Evolutionary conservation across 495 filamentous ascomycete genomes (phyloP).

Genomic region (Chaetomium tenue): DNA sequence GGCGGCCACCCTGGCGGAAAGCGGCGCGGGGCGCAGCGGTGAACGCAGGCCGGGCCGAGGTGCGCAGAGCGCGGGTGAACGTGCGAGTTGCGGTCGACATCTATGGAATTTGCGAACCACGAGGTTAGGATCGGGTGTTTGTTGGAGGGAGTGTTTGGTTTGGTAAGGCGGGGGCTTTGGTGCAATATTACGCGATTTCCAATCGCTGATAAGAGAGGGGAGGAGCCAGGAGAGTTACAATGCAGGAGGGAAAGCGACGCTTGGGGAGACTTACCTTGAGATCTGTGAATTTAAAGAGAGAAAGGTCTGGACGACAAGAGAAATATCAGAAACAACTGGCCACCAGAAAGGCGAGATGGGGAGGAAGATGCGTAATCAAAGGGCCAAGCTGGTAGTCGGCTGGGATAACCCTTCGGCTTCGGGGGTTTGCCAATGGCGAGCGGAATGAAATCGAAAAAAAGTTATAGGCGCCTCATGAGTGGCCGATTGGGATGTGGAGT

Average conservation of each 20-base stretch:
- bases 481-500: slow-evolving; percentile 10
- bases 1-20: slow-evolving; percentile 64
- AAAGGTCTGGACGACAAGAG: slow-evolving; percentile 9
- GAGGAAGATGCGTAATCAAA: slow-evolving; percentile 22
- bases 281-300: slow-evolving; percentile 30
- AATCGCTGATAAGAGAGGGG: slow-evolving; percentile 2
- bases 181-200: slow-evolving; percentile 7
- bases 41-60: slow-evolving; percentile 50
- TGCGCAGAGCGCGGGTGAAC: slow-evolving; percentile 59
- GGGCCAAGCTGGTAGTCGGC: background rate
- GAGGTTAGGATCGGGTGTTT: slow-evolving; percentile 9
- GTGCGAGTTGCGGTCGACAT: slow-evolving; percentile 52
- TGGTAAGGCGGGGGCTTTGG: slow-evolving; percentile 23
- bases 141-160: slow-evolving; percentile 4
- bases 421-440: slow-evolving; percentile 12
- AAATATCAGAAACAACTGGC: slow-evolving; percentile 21
- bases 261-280: slow-evolving; percentile 21
- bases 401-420: slow-evolving; percentile 15
- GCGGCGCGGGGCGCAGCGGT: slow-evolving; percentile 54
- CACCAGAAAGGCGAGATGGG: slow-evolving; percentile 15
- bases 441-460: slow-evolving; percentile 25
- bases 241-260: slow-evolving; percentile 35
- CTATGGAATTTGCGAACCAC: slow-evolving; percentile 26
- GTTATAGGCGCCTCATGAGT: slow-evolving; percentile 19
- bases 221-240: background rate